A percentile compares a stretch with the other conserved stretches of the same genome.
phyloP scores from a whole-genome alignment of 768 basidiomycete species.

The Suillus occidentalis region DNA sequence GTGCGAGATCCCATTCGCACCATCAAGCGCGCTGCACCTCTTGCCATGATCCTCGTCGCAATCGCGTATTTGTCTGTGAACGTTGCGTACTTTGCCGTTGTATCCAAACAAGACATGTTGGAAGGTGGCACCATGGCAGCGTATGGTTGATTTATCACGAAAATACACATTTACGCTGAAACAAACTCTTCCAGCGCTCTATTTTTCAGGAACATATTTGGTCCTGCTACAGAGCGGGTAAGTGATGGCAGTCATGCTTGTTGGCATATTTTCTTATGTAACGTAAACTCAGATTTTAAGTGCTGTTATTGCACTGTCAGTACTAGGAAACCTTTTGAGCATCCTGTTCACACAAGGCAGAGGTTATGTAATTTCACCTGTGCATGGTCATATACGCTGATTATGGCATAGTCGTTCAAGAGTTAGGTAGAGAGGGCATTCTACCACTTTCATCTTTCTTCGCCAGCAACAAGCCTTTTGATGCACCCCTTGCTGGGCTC shows the following conservation, averaged over 20 bases:
- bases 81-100: slow-evolving; percentile 72
- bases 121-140: slow-evolving; percentile 67
- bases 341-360: slow-evolving; percentile 67
- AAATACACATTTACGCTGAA: not conserved
- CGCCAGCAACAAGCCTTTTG: slow-evolving; percentile 69
- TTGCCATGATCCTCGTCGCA: slow-evolving; percentile 61
- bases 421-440: slow-evolving; percentile 70
- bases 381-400: slow-evolving; percentile 9
- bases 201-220: slow-evolving; percentile 76
- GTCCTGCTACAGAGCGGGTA: slow-evolving; percentile 58
- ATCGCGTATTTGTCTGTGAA: slow-evolving; percentile 65
- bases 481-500: slow-evolving; percentile 63
- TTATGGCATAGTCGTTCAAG: slow-evolving; percentile 56
- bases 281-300: slow-evolving; percentile 48
- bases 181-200: slow-evolving; percentile 45
- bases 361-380: slow-evolving; percentile 39
- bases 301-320: slow-evolving; percentile 60
- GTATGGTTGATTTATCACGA: slow-evolving; percentile 37
- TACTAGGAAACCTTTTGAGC: slow-evolving; percentile 62
- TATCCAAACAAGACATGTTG: slow-evolving; percentile 68
- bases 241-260: slow-evolving; percentile 8
- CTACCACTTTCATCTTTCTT: slow-evolving; percentile 67
- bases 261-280: not conserved
- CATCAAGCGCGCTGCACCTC: slow-evolving; percentile 67
- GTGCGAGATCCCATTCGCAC: slow-evolving; percentile 68